phyloP scores from a whole-genome alignment of 768 basidiomycete genomes.

The Tylopilus rubrobrunneus region DNA sequence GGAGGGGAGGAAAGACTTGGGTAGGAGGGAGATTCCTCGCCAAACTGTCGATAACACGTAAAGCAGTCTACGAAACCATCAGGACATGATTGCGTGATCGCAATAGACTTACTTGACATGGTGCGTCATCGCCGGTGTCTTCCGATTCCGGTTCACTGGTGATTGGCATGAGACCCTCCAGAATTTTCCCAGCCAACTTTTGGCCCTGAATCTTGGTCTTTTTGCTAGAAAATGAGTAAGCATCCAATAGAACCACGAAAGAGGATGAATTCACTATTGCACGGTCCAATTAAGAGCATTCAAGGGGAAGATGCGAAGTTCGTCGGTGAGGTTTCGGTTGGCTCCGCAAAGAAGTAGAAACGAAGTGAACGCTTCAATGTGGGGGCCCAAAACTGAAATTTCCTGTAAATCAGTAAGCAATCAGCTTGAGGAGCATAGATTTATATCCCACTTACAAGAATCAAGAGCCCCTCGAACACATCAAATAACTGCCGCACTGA shows the following conservation, averaged over 20 bases:
- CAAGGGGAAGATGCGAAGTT: conserved; percentile 84
- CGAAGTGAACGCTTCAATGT: conserved; percentile 80
- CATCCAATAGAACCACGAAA: neutral
- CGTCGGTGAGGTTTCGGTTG: conserved; percentile 69
- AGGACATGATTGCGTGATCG: neutral
- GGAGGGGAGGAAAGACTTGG: conserved; percentile 94
- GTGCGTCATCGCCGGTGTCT: conserved; percentile 90
- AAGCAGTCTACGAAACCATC: conserved; percentile 60
- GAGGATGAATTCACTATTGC: conserved; percentile 65
- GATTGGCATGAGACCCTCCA: conserved; percentile 91
- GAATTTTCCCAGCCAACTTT: conserved; percentile 77
- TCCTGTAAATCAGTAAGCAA: conserved; percentile 49
- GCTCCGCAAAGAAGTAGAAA: conserved; percentile 85
- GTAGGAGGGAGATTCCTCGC: conserved; percentile 89
- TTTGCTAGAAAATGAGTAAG: conserved; percentile 56
- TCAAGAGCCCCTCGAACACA: conserved; percentile 91
- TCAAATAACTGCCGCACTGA: conserved; percentile 90
- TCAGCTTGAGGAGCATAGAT: neutral
- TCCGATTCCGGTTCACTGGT: conserved; percentile 92
- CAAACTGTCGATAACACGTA: conserved; percentile 91
- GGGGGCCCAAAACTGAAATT: conserved; percentile 86
- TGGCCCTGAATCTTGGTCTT: conserved; percentile 91
- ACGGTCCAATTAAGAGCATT: conserved; percentile 97
- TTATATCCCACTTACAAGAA: conserved; percentile 55
- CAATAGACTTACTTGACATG: conserved; percentile 66